Conservation (phyloP, 2,329 filamentous ascomycete genomes). For the Aspergillus pseudoglaucus region DNA sequence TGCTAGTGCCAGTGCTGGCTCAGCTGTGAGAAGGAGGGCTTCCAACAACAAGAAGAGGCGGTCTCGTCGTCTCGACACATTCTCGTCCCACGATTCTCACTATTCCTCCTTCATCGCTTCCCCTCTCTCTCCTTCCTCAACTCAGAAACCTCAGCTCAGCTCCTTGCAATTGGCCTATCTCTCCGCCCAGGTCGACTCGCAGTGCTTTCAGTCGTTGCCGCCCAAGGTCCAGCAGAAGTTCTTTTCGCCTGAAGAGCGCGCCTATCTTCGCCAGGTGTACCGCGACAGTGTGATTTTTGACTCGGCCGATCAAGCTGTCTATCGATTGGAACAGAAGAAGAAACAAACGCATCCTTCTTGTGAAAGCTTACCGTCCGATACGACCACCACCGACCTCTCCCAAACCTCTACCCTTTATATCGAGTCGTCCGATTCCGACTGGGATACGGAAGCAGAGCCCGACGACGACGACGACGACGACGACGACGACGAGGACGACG, state of each 20-base stretch:
- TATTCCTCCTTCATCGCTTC: neutral
- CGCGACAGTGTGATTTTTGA: slow-evolving; percentile 50
- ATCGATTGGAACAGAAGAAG: slow-evolving; percentile 35
- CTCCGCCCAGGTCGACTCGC: slow-evolving; percentile 51
- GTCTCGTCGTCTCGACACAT: slow-evolving; percentile 10
- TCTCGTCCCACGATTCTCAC: slow-evolving; percentile 1
- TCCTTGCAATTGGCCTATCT: slow-evolving; percentile 32
- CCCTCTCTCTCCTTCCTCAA: slow-evolving; percentile 3
- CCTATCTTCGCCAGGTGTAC: slow-evolving; percentile 49
- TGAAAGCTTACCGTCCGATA: slow-evolving; percentile 9
- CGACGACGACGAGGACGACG: slow-evolving; percentile 27
- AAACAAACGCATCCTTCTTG: slow-evolving; percentile 29
- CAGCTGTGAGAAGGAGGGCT: slow-evolving; percentile 2
- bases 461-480: slow-evolving; percentile 22
- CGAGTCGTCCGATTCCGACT: slow-evolving; percentile 20
- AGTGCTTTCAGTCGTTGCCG: slow-evolving; percentile 64
- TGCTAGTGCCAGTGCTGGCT: too few species aligned
- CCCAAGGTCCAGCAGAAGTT: slow-evolving; percentile 66
- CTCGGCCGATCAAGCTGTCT: slow-evolving; percentile 53
- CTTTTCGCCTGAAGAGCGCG: slow-evolving; percentile 66
- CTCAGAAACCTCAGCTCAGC: slow-evolving; percentile 18
- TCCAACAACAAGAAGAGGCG: slow-evolving; percentile 2
- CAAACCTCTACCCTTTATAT: slow-evolving; percentile 20
- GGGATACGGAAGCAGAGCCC: slow-evolving; percentile 32
- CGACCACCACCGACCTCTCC: slow-evolving; percentile 7